Evolutionary conservation across 2,329 filamentous ascomycete genomes (phyloP).

Genomic region (Epichloe sibirici): DNA sequence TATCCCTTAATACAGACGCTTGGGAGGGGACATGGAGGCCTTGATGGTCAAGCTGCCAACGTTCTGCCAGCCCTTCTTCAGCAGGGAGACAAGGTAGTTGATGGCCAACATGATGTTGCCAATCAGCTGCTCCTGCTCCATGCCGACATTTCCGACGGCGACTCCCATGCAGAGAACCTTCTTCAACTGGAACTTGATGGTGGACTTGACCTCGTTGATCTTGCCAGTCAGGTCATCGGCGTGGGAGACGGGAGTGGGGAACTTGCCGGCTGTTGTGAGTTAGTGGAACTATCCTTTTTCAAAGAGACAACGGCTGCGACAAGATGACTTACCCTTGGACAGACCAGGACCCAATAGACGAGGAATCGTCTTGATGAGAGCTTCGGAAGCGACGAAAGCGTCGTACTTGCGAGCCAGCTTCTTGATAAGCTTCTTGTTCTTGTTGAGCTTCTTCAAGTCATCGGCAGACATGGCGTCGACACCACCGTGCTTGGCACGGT

Average conservation of each 20-base stretch:
- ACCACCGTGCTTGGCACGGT: conserved; percentile 98
- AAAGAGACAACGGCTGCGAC: not conserved
- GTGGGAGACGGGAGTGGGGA: conserved; percentile 98
- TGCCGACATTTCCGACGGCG: conserved; percentile 95
- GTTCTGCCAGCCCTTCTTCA: conserved; percentile 99
- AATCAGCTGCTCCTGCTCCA: conserved; percentile 91
- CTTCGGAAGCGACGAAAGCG: conserved; percentile 94
- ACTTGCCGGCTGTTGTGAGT: conserved; percentile 72
- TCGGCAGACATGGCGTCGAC: conserved; percentile 97
- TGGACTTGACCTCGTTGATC: conserved; percentile 99
- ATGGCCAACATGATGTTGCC: conserved; percentile 99
- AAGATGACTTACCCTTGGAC: conserved; percentile 69
- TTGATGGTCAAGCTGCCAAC: conserved; percentile 99
- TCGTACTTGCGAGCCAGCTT: conserved; percentile 99
- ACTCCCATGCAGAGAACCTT: conserved; percentile 99
- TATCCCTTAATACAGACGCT: conserved; percentile 77
- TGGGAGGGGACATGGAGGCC: conserved; percentile 98
- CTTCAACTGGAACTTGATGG: conserved; percentile 99
- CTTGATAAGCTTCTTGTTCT: conserved; percentile 99
- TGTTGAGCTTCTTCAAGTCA: conserved; percentile 99
- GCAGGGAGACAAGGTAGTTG: conserved; percentile 98
- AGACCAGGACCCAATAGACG: conserved; percentile 98
- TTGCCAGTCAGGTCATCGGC: conserved; percentile 84
- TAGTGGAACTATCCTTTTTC: conserved; percentile 9
- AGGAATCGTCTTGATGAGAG: conserved; percentile 98